Percentiles rank a stretch among this genome's conserved stretches.
phyloP scores from a whole-genome alignment of 2,329 filamentous ascomycete species.

The Boeremia exigua region DNA sequence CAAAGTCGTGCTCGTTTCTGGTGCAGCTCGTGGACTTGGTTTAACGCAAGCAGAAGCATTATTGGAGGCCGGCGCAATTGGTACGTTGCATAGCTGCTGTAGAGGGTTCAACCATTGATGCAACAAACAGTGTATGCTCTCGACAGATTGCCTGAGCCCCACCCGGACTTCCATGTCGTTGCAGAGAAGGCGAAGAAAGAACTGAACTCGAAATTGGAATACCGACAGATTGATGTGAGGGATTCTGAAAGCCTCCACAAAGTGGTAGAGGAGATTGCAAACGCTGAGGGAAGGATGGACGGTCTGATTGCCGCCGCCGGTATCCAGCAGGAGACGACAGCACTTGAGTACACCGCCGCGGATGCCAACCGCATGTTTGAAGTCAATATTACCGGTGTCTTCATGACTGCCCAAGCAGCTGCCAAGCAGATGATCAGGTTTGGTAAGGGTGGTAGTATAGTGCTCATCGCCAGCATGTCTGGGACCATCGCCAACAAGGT shows the following conservation, averaged over 20 bases:
- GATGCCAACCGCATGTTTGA: conserved; percentile 69
- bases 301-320: conserved; percentile 77
- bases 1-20: conserved; percentile 74
- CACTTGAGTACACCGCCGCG: conserved; percentile 75
- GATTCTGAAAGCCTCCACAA: conserved; percentile 71
- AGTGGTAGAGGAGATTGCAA: conserved; percentile 72
- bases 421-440: conserved; percentile 69
- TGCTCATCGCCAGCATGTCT: conserved; percentile 68
- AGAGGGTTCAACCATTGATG: background rate
- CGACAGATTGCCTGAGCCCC: conserved; percentile 66
- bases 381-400: conserved; percentile 66
- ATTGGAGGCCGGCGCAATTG: conserved; percentile 75
- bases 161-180: conserved; percentile 68
- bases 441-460: conserved; percentile 65
- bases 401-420: conserved; percentile 69
- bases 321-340: conserved; percentile 82
- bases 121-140: conserved; percentile 66
- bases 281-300: conserved; percentile 74
- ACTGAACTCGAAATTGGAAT: conserved; percentile 72
- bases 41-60: conserved; percentile 75
- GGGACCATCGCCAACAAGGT: conserved; percentile 68
- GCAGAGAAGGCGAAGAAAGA: conserved; percentile 68
- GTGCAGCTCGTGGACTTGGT: conserved; percentile 75
- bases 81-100: conserved; percentile 40
- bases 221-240: conserved; percentile 81